phyloP scores from a whole-genome alignment of 176 grass and related monocot species.

The Alloteropsis semialata region DNA sequence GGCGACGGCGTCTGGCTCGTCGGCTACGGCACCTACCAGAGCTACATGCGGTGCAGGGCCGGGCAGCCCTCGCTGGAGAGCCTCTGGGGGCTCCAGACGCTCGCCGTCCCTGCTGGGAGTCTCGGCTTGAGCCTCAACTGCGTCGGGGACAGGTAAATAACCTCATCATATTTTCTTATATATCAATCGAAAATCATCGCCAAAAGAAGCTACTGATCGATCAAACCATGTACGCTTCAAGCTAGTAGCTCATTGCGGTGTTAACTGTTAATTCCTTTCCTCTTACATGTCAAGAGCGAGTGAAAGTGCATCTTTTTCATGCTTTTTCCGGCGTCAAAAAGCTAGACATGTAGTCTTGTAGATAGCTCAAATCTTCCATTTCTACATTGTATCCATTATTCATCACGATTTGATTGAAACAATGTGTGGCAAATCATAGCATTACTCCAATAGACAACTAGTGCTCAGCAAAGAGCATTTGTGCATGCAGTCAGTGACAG shows the following conservation, averaged over 20 bases:
- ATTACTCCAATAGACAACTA: background rate
- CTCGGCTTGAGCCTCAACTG: conserved; percentile 62
- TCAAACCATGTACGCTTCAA: too few species aligned
- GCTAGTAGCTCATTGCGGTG: background rate
- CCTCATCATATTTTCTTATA: background rate
- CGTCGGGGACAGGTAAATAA: conserved; percentile 40
- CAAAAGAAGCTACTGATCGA: too few species aligned
- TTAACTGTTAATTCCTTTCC: background rate
- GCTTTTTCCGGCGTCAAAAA: too few species aligned
- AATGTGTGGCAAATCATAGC: background rate
- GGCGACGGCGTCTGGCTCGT: conserved; percentile 57
- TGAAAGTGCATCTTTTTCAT: conserved; percentile 14
- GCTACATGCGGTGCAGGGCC: conserved; percentile 57
- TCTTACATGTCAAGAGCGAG: background rate
- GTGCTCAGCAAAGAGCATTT: conserved; percentile 1
- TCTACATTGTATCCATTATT: background rate
- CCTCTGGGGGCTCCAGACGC: conserved; percentile 63
- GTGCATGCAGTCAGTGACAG: conserved; percentile 4
- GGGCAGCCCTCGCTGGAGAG: conserved; percentile 64
- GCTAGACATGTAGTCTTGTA: too few species aligned
- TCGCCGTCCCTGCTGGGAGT: conserved; percentile 47
- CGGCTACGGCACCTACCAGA: conserved; percentile 61
- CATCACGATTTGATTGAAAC: conserved; percentile 4
- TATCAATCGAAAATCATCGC: background rate
- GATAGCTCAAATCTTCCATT: too few species aligned